These are phyloP conservation scores for Quercus berberidifolia DNA, from an alignment of 306 rosid genomes.

Conservation along the genomic window DNA sequence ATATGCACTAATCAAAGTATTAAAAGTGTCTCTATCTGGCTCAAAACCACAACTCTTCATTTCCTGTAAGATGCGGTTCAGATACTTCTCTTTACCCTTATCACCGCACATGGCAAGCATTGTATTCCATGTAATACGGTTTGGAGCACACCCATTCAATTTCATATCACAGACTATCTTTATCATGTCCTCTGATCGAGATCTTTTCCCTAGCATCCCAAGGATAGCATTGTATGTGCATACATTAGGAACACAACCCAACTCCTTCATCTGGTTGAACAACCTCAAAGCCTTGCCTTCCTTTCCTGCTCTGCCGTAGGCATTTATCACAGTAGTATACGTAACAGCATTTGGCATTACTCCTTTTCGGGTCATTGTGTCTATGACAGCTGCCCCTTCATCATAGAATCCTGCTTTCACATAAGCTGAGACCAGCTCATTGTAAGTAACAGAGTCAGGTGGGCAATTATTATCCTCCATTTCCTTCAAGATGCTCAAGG, in stretches of 20 bases:
- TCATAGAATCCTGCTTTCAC: conserved; percentile 86
- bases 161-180: conserved; percentile 76
- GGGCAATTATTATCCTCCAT: conserved; percentile 77
- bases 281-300: conserved; percentile 72
- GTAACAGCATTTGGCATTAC: conserved; percentile 85
- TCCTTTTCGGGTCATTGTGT: conserved; percentile 68
- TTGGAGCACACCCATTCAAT: conserved; percentile 72
- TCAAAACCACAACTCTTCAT: conserved; percentile 93
- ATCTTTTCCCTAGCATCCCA: conserved; percentile 79
- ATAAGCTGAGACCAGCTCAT: conserved; percentile 86
- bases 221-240: conserved; percentile 76
- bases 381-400: conserved; percentile 77
- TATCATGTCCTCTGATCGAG: conserved; percentile 66
- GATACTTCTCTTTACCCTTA: conserved; percentile 67
- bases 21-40: conserved; percentile 94
- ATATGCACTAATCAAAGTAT: conserved; percentile 83
- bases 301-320: conserved; percentile 73
- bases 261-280: conserved; percentile 76
- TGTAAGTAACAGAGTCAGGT: conserved; percentile 79
- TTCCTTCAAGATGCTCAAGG: conserved; percentile 70
- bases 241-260: conserved; percentile 82
- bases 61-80: conserved; percentile 67
- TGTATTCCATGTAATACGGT: conserved; percentile 85
- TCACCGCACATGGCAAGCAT: conserved; percentile 89
- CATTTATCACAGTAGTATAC: conserved; percentile 83